These are phyloP conservation scores for Aspergillus fischeri DNA, from an alignment of 2,329 filamentous ascomycete species.

Conservation along the genomic window DNA sequence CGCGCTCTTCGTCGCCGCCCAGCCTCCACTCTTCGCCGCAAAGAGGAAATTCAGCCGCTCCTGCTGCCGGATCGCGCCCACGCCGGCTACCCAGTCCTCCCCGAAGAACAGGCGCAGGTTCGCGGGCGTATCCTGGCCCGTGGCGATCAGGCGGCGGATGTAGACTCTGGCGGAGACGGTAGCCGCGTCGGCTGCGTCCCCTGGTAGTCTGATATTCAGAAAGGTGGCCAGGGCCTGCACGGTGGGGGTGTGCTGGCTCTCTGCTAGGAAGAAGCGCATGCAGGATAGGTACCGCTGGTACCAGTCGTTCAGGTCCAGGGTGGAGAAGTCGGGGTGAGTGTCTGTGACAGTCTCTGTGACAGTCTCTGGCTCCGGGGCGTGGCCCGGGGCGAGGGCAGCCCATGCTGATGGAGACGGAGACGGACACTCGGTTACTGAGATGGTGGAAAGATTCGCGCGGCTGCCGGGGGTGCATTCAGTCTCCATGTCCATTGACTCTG, in stretches of 20 bases:
- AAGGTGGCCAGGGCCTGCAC: constrained; percentile 86
- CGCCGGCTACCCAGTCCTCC: constrained; percentile 74
- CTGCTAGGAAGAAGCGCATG: constrained; percentile 80
- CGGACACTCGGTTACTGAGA: constrained; percentile 6
- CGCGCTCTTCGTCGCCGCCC: constrained; percentile 80
- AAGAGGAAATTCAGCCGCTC: constrained; percentile 94
- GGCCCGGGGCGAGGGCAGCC: constrained; percentile 9
- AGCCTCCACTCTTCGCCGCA: constrained; percentile 84
- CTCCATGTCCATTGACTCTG: constrained; percentile 25
- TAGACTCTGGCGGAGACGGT: constrained; percentile 74
- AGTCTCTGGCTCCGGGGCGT: not conserved
- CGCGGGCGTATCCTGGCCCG: constrained; percentile 78
- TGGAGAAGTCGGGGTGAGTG: constrained; percentile 32
- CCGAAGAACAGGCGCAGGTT: constrained; percentile 91
- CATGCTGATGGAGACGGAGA: not conserved
- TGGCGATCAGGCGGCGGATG: constrained; percentile 87
- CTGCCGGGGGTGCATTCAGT: constrained; percentile 27
- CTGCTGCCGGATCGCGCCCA: constrained; percentile 77
- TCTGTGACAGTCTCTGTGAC: no score
- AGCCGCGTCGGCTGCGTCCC: constrained; percentile 21
- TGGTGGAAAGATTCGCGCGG: constrained; percentile 11
- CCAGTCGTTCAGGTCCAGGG: constrained; percentile 74
- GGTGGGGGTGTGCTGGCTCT: constrained; percentile 72
- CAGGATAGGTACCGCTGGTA: constrained; percentile 84
- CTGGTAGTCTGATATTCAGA: constrained; percentile 87